Conservation (phyloP, 108 stramenopile species). For the Craspedostauros australis region DNA sequence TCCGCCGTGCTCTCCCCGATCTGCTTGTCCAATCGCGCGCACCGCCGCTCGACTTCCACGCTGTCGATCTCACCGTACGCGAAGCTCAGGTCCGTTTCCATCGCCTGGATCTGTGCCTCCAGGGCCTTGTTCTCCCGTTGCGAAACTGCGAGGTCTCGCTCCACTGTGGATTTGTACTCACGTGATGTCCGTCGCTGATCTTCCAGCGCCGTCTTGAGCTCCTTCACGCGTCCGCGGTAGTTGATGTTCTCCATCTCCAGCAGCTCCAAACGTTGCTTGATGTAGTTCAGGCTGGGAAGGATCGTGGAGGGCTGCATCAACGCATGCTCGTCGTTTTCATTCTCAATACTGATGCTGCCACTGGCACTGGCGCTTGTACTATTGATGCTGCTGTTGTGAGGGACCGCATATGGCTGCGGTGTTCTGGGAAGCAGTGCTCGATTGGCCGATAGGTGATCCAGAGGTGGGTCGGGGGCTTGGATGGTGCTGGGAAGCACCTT, state of each 20-base stretch:
- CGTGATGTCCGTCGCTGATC: background rate
- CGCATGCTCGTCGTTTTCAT: no score
- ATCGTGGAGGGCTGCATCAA: no score
- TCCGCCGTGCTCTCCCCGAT: constrained; percentile 17
- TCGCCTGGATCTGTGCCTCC: constrained; percentile 6
- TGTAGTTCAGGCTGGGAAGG: no score
- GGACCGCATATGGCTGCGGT: no score
- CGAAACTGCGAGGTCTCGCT: background rate
- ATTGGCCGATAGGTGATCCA: no score
- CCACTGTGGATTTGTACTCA: background rate
- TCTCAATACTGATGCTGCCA: no score
- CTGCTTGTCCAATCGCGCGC: constrained; percentile 11
- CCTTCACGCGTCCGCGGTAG: background rate
- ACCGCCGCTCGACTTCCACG: constrained; percentile 4
- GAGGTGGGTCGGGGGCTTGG: no score
- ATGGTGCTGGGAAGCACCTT: no score
- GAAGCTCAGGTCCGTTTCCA: constrained; percentile 13
- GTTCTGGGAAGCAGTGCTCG: no score
- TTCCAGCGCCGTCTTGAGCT: constrained; percentile 7
- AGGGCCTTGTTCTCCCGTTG: constrained; percentile 5
- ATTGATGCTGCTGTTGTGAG: no score
- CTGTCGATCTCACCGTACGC: constrained; percentile 10
- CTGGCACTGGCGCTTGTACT: no score
- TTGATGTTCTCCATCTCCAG: constrained; percentile 15
- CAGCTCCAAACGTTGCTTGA: constrained; percentile 14